These are phyloP conservation scores for Fusarium avenaceum DNA, from an alignment of 2,329 filamentous ascomycete species.

Conservation along the genomic window DNA sequence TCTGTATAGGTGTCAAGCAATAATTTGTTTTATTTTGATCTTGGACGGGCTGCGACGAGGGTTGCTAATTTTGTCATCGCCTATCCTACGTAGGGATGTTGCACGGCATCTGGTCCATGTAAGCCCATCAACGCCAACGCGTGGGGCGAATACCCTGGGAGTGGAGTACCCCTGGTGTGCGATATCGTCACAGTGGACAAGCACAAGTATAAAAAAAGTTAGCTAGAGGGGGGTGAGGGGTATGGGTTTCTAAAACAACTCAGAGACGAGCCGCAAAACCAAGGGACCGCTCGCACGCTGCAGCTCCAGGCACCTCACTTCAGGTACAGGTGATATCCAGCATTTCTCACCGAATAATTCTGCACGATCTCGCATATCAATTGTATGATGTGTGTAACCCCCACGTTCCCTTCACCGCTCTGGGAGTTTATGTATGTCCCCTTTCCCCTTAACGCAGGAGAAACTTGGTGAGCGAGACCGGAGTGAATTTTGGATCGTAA, in stretches of 20 bases:
- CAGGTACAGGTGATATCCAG: slow-evolving; percentile 17
- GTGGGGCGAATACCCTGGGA: slow-evolving; percentile 24
- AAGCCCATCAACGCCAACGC: slow-evolving; percentile 16
- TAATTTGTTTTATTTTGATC: background rate
- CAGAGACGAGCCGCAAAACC: slow-evolving; percentile 16
- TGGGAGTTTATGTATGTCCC: background rate
- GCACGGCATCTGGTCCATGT: background rate
- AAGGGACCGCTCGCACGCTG: slow-evolving; percentile 12
- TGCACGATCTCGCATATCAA: slow-evolving; percentile 34
- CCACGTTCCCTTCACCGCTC: slow-evolving; percentile 37
- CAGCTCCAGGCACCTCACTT: slow-evolving; percentile 14
- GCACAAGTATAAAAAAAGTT: slow-evolving; percentile 3
- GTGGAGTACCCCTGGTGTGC: slow-evolving; percentile 29
- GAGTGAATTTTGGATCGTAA: slow-evolving; percentile 10
- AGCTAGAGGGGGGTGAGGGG: slow-evolving; percentile 29
- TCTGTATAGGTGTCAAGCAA: background rate
- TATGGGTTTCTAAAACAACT: slow-evolving; percentile 13
- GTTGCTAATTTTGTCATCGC: background rate
- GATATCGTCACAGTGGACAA: slow-evolving; percentile 38
- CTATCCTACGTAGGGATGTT: background rate
- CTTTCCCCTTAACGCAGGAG: slow-evolving; percentile 5
- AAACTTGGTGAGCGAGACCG: slow-evolving; percentile 30
- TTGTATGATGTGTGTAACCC: slow-evolving; percentile 26
- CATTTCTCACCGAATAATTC: slow-evolving; percentile 30
- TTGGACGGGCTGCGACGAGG: background rate